phyloP scores from a whole-genome alignment of 768 basidiomycete genomes.

The Lentinula aciculospora region DNA sequence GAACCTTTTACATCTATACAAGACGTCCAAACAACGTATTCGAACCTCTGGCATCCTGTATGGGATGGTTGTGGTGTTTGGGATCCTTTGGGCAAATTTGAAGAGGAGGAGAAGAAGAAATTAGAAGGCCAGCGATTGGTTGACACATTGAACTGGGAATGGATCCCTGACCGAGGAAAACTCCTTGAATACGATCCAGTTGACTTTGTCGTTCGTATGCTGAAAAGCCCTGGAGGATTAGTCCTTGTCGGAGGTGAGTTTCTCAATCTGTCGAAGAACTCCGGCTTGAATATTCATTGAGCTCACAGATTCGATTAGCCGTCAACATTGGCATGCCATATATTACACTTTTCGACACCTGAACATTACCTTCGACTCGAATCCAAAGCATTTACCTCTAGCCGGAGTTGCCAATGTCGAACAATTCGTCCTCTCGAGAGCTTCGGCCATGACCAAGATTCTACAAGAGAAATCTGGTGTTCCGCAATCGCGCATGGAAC shows the following conservation, averaged over 20 bases:
- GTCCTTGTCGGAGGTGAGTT: conserved; percentile 19
- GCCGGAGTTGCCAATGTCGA: conserved; percentile 20
- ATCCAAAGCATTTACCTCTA: conserved; percentile 16
- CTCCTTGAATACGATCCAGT: conserved; percentile 22
- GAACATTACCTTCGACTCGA: conserved; percentile 18
- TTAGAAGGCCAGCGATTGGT: conserved; percentile 21
- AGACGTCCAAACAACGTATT: conserved; percentile 18
- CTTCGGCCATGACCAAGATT: conserved; percentile 16
- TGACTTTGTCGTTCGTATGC: conserved; percentile 22
- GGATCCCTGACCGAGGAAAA: conserved; percentile 19
- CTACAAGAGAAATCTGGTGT: conserved; percentile 19
- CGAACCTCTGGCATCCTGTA: conserved; percentile 17
- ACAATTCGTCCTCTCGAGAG: conserved; percentile 18
- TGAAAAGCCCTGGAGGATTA: conserved; percentile 23
- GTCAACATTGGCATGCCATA: conserved; percentile 19
- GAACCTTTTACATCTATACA: conserved; percentile 17
- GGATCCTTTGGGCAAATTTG: conserved; percentile 5
- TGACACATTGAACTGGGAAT: conserved; percentile 25
- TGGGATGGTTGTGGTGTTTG: conserved; percentile 23
- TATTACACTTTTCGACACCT: conserved; percentile 18
- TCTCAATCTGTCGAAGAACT: neutral
- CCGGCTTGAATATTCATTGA: conserved; percentile 5
- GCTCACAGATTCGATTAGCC: conserved; percentile 7
- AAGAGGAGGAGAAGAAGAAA: conserved; percentile 12
- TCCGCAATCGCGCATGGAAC: conserved; percentile 20